Conservation (phyloP, 768 basidiomycete genomes). For the Xerocomellus intermedius region DNA sequence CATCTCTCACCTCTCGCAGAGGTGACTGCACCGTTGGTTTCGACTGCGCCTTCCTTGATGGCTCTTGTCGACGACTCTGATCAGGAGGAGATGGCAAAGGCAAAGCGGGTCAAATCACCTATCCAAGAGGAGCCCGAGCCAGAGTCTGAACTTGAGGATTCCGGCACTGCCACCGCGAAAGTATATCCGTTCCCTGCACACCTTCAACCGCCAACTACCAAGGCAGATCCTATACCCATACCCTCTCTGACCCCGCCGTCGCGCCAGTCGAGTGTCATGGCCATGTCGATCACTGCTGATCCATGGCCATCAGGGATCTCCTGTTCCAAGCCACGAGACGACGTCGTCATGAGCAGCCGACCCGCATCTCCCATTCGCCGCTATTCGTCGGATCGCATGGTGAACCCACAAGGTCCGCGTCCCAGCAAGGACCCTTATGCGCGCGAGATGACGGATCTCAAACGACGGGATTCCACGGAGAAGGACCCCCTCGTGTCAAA, state of each 20-base stretch:
- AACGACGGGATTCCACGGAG: conserved; percentile 19
- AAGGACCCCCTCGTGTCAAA: conserved; percentile 38
- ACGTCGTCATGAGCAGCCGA: conserved; percentile 29
- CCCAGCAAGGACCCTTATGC: conserved; percentile 11
- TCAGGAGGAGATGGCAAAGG: conserved; percentile 25
- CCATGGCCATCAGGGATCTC: conserved; percentile 23
- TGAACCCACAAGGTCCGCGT: conserved; percentile 16
- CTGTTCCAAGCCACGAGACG: conserved; percentile 28
- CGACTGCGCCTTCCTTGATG: conserved; percentile 28
- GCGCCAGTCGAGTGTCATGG: conserved; percentile 26
- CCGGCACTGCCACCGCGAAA: not conserved
- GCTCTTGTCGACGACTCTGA: conserved; percentile 32
- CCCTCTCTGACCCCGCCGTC: conserved; percentile 28
- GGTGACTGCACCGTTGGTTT: conserved; percentile 24
- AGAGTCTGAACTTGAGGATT: conserved; percentile 28
- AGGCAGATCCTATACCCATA: conserved; percentile 29
- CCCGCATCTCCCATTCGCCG: conserved; percentile 29
- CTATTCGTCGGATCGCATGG: conserved; percentile 23
- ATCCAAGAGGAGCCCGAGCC: conserved; percentile 24
- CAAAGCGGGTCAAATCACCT: conserved; percentile 17
- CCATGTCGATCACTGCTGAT: conserved; percentile 30
- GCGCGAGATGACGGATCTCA: conserved; percentile 26
- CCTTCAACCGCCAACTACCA: conserved; percentile 23
- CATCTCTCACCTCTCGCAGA: conserved; percentile 34
- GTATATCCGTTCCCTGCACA: conserved; percentile 27